Conservation (phyloP, 2,329 filamentous ascomycete species). For the Pseudogymnoascus sp. region DNA sequence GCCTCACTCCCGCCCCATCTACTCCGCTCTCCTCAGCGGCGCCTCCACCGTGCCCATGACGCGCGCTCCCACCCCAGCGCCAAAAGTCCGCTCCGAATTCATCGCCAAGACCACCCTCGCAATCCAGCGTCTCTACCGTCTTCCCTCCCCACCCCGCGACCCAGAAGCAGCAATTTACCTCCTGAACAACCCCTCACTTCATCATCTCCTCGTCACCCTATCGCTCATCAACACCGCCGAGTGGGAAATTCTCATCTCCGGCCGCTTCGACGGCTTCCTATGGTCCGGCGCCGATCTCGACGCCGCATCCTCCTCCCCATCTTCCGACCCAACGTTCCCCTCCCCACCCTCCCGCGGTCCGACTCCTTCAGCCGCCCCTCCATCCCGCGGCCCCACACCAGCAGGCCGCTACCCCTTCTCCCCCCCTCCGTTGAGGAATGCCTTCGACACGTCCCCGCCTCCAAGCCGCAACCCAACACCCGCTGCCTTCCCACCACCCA, state of each 20-base stretch:
- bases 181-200: slow-evolving; percentile 70
- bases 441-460: neutral
- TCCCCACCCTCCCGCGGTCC: slow-evolving; percentile 40
- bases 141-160: slow-evolving; percentile 66
- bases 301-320: slow-evolving; percentile 27
- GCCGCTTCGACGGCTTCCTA: slow-evolving; percentile 89
- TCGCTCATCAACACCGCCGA: slow-evolving; percentile 85
- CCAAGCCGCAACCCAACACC: slow-evolving; percentile 21
- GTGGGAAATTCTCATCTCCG: slow-evolving; percentile 92
- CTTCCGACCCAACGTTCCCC: slow-evolving; percentile 14
- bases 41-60: slow-evolving; percentile 42
- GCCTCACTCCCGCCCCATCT: slow-evolving; percentile 65
- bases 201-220: slow-evolving; percentile 79
- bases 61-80: slow-evolving; percentile 61
- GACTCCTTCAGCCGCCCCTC: slow-evolving; percentile 36
- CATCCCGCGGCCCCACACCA: slow-evolving; percentile 48
- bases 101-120: slow-evolving; percentile 68
- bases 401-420: slow-evolving; percentile 28
- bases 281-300: slow-evolving; percentile 81
- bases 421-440: slow-evolving; percentile 29
- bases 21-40: slow-evolving; percentile 68
- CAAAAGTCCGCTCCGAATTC: slow-evolving; percentile 60
- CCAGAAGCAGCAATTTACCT: slow-evolving; percentile 81
- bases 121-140: slow-evolving; percentile 75
- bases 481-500: slow-evolving; percentile 48